A percentile compares a stretch with the other conserved stretches of the same genome.
Conservation (phyloP, 140 eudicot species). For the Anethum foeniculum region DNA sequence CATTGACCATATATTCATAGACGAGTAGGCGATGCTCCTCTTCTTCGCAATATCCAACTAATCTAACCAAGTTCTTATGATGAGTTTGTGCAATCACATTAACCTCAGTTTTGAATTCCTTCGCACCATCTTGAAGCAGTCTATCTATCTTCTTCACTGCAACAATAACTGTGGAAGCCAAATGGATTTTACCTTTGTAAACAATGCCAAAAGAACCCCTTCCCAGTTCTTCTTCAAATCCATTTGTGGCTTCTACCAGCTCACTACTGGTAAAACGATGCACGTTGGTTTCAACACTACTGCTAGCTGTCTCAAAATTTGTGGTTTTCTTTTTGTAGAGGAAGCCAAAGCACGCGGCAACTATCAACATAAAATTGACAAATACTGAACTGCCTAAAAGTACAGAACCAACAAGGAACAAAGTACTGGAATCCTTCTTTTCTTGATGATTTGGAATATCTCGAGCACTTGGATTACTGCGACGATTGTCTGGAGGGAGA, state of each 20-base stretch:
- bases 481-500: not conserved
- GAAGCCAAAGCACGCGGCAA: constrained; percentile 23
- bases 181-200: constrained; percentile 16
- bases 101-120: no score
- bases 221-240: constrained; percentile 28
- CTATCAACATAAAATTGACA: constrained; percentile 19
- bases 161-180: no score
- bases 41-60: no score
- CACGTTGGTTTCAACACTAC: constrained; percentile 15
- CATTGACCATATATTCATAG: no score
- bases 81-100: no score
- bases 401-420: constrained; percentile 25
- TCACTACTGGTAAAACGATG: constrained; percentile 25
- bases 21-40: no score
- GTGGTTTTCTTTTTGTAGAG: constrained; percentile 15
- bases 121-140: no score
- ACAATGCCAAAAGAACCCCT: constrained; percentile 15
- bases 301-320: not conserved
- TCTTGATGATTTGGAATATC: not conserved
- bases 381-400: constrained; percentile 43
- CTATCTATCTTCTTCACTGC: not conserved
- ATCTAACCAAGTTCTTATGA: no score
- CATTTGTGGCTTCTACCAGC: constrained; percentile 35
- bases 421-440: constrained; percentile 9
- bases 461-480: not conserved